phyloP scores from a whole-genome alignment of 331 rosid genomes.

The Prunus yedoensis region DNA sequence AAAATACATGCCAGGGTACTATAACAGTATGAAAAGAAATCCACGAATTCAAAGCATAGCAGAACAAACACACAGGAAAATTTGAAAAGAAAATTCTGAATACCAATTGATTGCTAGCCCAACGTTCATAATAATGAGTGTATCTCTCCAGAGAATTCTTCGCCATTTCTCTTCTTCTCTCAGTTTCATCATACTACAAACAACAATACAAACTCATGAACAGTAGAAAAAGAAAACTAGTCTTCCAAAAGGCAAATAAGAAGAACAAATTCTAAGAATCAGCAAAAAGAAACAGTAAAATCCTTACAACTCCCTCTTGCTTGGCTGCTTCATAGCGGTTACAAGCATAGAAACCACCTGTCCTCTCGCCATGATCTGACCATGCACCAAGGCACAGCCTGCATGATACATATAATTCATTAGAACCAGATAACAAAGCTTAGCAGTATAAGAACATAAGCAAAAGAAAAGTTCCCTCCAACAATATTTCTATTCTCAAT shows the following conservation, averaged over 20 bases:
- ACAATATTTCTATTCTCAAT: background rate
- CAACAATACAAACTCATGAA: background rate
- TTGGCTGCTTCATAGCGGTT: slow-evolving; percentile 70
- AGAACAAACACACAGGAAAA: background rate
- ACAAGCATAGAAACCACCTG: slow-evolving; percentile 82
- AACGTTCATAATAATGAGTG: slow-evolving; percentile 49
- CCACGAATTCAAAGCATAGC: background rate
- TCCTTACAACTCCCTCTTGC: slow-evolving; percentile 75
- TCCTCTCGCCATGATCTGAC: slow-evolving; percentile 55
- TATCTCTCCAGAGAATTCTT: slow-evolving; percentile 39
- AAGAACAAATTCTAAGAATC: background rate
- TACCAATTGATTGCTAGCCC: slow-evolving; percentile 56
- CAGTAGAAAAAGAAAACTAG: background rate
- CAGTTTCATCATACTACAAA: slow-evolving; percentile 45
- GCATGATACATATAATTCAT: slow-evolving; percentile 15
- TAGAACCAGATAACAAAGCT: background rate
- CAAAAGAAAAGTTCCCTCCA: background rate
- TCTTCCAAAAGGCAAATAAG: background rate
- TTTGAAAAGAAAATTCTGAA: background rate
- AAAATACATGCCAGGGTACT: background rate
- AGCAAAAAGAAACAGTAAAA: background rate
- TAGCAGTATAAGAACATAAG: background rate
- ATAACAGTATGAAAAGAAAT: background rate
- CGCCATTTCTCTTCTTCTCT: slow-evolving; percentile 35
- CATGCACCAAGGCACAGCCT: slow-evolving; percentile 80